These are phyloP conservation scores for Sarocladiaceae sp. DNA, from an alignment of 2,329 filamentous ascomycete species.

Conservation along the genomic window DNA sequence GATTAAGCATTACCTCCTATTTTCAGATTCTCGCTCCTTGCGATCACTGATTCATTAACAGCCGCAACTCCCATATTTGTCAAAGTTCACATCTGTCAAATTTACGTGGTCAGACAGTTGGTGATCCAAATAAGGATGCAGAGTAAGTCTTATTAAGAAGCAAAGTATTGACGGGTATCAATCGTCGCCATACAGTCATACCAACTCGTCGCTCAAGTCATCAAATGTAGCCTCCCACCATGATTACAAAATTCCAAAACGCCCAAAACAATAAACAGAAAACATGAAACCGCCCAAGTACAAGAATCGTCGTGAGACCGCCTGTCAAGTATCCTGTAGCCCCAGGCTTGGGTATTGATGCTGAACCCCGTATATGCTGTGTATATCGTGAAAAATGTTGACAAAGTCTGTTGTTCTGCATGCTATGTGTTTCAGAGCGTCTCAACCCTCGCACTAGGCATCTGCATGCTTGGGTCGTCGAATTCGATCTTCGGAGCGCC, in stretches of 20 bases:
- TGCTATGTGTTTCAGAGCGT: slow-evolving; percentile 34
- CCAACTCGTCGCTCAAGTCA: background rate
- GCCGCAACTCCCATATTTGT: too few relatives aligned
- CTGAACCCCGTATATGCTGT: background rate
- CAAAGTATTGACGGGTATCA: slow-evolving; percentile 7
- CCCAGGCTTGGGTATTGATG: background rate
- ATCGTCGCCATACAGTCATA: background rate
- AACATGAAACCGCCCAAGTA: too few relatives aligned
- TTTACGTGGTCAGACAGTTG: too few relatives aligned
- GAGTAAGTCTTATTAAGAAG: background rate
- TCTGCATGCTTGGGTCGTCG: slow-evolving; percentile 53
- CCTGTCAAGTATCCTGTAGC: background rate
- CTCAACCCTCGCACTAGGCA: slow-evolving; percentile 56
- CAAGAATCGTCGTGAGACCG: background rate
- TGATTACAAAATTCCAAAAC: background rate
- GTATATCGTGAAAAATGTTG: slow-evolving; percentile 1
- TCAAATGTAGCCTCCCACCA: background rate
- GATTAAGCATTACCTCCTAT: too few relatives aligned
- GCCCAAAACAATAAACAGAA: background rate
- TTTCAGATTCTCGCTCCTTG: too few relatives aligned
- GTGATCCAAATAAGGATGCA: background rate
- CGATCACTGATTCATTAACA: too few relatives aligned
- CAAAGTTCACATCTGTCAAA: too few relatives aligned
- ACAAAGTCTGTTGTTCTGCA: background rate
- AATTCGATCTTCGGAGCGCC: slow-evolving; percentile 50